phyloP scores from a whole-genome alignment of 164 flowering plant species.

The Chimonanthus salicifolius region DNA sequence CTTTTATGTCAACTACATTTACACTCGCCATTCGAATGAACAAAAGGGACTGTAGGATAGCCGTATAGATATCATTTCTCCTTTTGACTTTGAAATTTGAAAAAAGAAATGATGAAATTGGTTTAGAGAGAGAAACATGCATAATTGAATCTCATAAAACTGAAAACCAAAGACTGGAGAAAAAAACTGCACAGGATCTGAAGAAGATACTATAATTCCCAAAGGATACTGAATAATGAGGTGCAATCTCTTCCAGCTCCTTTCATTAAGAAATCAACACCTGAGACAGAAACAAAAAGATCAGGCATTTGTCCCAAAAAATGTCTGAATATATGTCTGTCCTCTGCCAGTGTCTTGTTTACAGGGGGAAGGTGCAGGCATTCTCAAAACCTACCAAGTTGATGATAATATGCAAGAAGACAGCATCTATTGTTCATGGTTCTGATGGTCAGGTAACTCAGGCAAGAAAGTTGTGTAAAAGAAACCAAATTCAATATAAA shows the following conservation, averaged over 20 bases:
- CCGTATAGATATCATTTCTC: too few relatives aligned
- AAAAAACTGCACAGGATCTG: background rate
- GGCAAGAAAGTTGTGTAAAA: background rate
- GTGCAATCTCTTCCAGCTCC: slow-evolving; percentile 96
- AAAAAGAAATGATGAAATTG: too few relatives aligned
- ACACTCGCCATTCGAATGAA: too few relatives aligned
- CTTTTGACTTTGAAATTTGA: too few relatives aligned
- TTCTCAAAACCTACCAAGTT: background rate
- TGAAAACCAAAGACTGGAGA: too few relatives aligned
- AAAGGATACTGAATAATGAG: slow-evolving; percentile 93
- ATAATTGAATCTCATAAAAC: background rate
- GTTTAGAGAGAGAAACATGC: background rate
- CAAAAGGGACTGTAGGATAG: too few relatives aligned
- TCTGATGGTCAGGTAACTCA: background rate
- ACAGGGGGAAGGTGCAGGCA: background rate
- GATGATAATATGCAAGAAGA: background rate
- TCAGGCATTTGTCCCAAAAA: background rate
- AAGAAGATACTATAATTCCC: background rate
- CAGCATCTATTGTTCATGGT: background rate
- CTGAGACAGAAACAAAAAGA: slow-evolving; percentile 27
- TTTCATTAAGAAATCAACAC: slow-evolving; percentile 87
- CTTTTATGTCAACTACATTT: too few relatives aligned
- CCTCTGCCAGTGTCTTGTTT: background rate
- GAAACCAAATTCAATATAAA: background rate
- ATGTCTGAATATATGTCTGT: background rate